Evolutionary conservation across 352 stramenopile genomes (phyloP).

Genomic region (Phytophthora fragariae): DNA sequence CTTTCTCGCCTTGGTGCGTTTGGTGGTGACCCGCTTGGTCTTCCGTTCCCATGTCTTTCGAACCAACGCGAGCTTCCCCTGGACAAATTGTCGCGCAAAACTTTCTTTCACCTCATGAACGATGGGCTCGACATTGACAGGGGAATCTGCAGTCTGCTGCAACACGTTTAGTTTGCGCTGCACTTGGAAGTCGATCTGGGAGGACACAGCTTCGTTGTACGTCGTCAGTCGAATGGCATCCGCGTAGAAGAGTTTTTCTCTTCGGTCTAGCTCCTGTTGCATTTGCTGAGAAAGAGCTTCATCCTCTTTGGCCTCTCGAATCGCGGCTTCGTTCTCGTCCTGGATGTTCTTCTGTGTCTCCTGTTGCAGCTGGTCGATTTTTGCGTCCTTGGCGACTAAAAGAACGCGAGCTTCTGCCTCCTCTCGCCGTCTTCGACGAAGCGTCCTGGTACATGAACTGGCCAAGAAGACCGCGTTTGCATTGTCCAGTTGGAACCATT

Average conservation of each 20-base stretch:
- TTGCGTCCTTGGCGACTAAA: conserved; percentile 39
- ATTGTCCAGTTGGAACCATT: conserved; percentile 54
- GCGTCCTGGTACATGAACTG: conserved; percentile 49
- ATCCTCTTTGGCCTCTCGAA: conserved; percentile 51
- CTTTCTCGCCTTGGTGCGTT: conserved; percentile 51
- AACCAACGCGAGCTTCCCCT: conserved; percentile 61
- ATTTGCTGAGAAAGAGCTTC: conserved; percentile 41
- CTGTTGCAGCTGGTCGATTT: conserved; percentile 51
- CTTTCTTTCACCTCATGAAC: conserved; percentile 55
- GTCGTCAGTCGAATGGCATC: conserved; percentile 69
- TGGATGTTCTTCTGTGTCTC: conserved; percentile 53
- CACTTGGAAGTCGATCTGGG: conserved; percentile 76
- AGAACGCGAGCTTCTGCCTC: conserved; percentile 47
- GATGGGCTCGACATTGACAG: conserved; percentile 22
- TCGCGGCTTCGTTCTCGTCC: conserved; percentile 38
- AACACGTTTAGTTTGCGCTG: conserved; percentile 52
- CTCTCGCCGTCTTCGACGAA: conserved; percentile 45
- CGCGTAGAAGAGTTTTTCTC: conserved; percentile 53
- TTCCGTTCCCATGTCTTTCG: conserved; percentile 82
- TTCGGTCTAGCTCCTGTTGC: conserved; percentile 44
- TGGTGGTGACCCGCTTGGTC: conserved; percentile 53
- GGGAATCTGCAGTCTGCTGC: conserved; percentile 15
- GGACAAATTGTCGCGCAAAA: conserved; percentile 64
- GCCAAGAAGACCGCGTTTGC: conserved; percentile 61
- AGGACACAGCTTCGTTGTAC: conserved; percentile 73